A percentile compares a stretch with the other conserved stretches of the same genome.
These are phyloP conservation scores for Entrophospora sp. DNA, from an alignment of 192 early-diverging fungal species.

Conservation along the genomic window DNA sequence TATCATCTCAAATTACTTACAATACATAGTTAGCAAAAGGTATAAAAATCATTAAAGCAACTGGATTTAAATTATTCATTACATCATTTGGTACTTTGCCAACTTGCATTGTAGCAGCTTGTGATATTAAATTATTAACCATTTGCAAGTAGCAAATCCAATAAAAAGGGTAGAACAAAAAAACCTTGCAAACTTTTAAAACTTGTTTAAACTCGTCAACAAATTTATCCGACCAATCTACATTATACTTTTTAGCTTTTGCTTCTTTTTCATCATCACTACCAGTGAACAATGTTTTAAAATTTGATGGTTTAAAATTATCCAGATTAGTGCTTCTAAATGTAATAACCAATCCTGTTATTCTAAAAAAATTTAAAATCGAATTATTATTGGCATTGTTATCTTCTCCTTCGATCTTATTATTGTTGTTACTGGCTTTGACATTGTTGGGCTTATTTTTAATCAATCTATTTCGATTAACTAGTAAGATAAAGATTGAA, in stretches of 20 bases:
- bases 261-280: no score
- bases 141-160: slow-evolving; percentile 68
- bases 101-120: slow-evolving; percentile 50
- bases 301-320: slow-evolving; percentile 49
- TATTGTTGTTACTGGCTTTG: no score
- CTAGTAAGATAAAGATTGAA: slow-evolving; percentile 39
- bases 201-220: slow-evolving; percentile 57
- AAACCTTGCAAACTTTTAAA: slow-evolving; percentile 57
- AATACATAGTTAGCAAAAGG: slow-evolving; percentile 58
- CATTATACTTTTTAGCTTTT: slow-evolving; percentile 22
- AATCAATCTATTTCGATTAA: slow-evolving; percentile 41
- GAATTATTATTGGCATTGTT: no score
- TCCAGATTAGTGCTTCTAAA: slow-evolving; percentile 45
- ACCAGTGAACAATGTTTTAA: no score
- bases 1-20: no score
- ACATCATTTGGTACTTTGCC: slow-evolving; percentile 53
- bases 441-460: slow-evolving; percentile 48
- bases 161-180: slow-evolving; percentile 63
- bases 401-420: no score
- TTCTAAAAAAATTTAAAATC: slow-evolving; percentile 42
- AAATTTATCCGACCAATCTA: slow-evolving; percentile 64
- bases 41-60: slow-evolving; percentile 57
- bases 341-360: slow-evolving; percentile 25
- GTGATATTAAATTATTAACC: slow-evolving; percentile 51
- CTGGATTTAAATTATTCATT: slow-evolving; percentile 56